Percentiles rank a stretch among this genome's conserved stretches.
phyloP scores from a whole-genome alignment of 441 rosid species.

The Bruguiera hainesii region DNA sequence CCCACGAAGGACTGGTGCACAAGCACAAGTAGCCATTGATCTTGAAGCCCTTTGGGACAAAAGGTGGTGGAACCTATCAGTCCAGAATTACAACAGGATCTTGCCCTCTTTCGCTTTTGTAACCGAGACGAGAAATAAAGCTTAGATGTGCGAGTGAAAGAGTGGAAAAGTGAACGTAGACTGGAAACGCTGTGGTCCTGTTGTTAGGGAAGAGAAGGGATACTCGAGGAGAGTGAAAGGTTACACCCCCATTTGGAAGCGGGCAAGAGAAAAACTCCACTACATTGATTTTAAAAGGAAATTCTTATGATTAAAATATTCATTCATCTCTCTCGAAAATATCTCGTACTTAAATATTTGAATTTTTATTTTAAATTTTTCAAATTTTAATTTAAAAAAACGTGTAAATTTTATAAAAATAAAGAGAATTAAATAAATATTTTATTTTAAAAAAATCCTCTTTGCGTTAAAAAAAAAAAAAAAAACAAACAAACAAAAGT shows the following conservation, averaged over 20 bases:
- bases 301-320: no score
- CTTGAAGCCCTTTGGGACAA: conserved; percentile 13
- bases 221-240: conserved; percentile 11
- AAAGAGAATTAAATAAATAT: no score
- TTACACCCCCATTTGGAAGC: neutral
- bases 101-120: conserved; percentile 11
- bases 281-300: no score
- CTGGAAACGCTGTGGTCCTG: conserved; percentile 26
- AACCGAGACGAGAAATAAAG: neutral
- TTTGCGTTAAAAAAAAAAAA: no score
- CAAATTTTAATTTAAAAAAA: no score
- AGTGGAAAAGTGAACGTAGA: conserved; percentile 12
- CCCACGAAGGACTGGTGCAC: conserved; percentile 9
- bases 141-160: neutral
- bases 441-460: no score
- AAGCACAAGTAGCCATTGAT: conserved; percentile 16
- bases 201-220: conserved; percentile 2
- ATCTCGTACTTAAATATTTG: neutral
- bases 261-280: no score
- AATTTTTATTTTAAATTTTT: no score
- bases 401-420: no score
- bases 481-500: no score
- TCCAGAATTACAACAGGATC: conserved; percentile 18
- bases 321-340: no score
- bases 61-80: conserved; percentile 5